Evolutionary conservation across 805 yeast genomes (phyloP), one percentile per base, ranked within the genome.

Genomic region (Starmerella lactis-condensi): DNA sequence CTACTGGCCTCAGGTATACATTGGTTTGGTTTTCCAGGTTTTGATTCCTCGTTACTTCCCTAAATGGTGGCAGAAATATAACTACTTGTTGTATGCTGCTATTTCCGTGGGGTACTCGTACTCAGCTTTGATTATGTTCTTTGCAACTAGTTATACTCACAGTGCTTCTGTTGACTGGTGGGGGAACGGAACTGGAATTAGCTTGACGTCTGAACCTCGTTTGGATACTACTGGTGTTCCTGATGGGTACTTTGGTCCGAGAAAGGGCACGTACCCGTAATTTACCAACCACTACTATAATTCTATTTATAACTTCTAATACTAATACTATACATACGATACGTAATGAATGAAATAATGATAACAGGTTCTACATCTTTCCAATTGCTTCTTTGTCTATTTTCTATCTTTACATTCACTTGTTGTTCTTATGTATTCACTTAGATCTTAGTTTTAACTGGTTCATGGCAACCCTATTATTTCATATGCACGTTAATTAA

Each of bases 91-190:
- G 31, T 57, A 72, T 16, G 64, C 73, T 31, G 75, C 67, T 1
- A 52, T 72, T 17, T 52, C 62, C 6, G 67, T 75, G 1, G 78
- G 76, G n/a, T 64, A 69, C 13, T 77, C 76, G 2, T 60, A 71
- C 38, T 57, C 71, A 35, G 69, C 67, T 1, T 53, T 69, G 27
- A 51, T 72, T 34, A 64, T 71, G 23, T 73, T 73, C 52, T 67
- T 69, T 44, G 52, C 65, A 1, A 60, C 61, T 4, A 54, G 57
- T 35, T 67, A 60, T 43, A 31, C 33, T 8, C 58, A 65, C 28
- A 53, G 56, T 3, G 55, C 52, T 17, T 38, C 46, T 4, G 31
- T 71, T 10, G 38, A 51, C 24, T 73, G 81, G 81, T 73, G 81
- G 81, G 81, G 81, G 1, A 70, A 69, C 34, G 48, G 36, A n/a